Conservation (phyloP, 495 filamentous ascomycete genomes). For the Podospora anserina region DNA sequence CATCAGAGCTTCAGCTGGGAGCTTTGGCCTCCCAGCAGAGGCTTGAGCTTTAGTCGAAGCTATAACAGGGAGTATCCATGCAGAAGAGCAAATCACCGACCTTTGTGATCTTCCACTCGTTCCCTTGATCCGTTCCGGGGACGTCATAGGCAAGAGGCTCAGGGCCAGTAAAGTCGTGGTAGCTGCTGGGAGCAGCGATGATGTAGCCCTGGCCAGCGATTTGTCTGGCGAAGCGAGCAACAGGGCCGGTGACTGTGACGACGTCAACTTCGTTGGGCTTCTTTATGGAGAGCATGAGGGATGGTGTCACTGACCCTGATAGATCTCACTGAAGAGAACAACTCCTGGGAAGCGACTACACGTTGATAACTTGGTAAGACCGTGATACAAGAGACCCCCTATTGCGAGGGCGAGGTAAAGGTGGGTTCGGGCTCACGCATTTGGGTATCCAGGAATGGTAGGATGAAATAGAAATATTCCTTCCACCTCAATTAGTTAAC, state of each 20-base stretch:
- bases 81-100: conserved; percentile 30
- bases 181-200: conserved; percentile 82
- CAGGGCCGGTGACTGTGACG: conserved; percentile 80
- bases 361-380: conserved; percentile 14
- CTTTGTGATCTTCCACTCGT: conserved; percentile 80
- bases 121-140: conserved; percentile 83
- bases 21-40: background rate
- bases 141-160: conserved; percentile 83
- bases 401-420: conserved; percentile 5
- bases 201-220: conserved; percentile 94
- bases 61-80: background rate
- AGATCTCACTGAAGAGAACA: conserved; percentile 91
- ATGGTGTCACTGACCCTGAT: conserved; percentile 64
- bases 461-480: conserved; percentile 91
- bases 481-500: conserved; percentile 30
- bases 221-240: conserved; percentile 85
- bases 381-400: background rate
- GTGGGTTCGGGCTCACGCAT: conserved; percentile 53
- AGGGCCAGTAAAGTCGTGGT: conserved; percentile 88
- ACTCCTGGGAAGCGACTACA: conserved; percentile 78
- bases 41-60: background rate
- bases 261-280: conserved; percentile 1
- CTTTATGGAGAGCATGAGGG: background rate
- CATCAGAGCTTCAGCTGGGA: background rate
- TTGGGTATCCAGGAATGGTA: conserved; percentile 74